These are phyloP conservation scores for Tricholoma sp. DNA, from an alignment of 768 basidiomycete genomes.

Conservation along the genomic window DNA sequence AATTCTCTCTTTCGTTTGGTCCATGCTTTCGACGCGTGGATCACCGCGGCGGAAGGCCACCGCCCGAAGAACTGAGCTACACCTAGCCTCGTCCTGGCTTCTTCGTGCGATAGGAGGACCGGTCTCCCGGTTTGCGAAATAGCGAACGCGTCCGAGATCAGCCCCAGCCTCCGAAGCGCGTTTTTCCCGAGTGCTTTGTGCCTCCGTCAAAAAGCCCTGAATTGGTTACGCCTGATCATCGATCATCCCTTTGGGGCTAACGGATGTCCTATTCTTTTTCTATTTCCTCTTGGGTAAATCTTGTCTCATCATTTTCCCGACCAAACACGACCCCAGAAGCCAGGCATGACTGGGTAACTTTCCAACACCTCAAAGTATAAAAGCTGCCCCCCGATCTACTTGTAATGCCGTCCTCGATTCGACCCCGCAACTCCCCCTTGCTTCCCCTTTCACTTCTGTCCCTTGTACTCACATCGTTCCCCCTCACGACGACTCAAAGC, in stretches of 20 bases:
- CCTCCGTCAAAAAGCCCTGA: constrained; percentile 8
- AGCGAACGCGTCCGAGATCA: neutral
- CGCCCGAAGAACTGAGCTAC: constrained; percentile 1
- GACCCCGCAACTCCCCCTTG: constrained; percentile 12
- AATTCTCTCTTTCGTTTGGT: neutral
- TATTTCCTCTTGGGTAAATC: no score
- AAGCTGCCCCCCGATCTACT: constrained; percentile 15
- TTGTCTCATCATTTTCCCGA: constrained; percentile 4
- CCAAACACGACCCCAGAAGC: constrained; percentile 11
- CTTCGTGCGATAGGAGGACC: constrained; percentile 6
- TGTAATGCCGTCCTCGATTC: constrained; percentile 15
- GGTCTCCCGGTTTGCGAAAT: constrained; percentile 4
- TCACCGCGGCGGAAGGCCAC: constrained; percentile 17
- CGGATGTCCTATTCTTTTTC: neutral
- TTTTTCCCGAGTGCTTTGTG: constrained; percentile 2
- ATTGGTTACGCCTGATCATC: neutral
- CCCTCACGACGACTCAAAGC: constrained; percentile 1
- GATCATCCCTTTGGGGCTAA: neutral
- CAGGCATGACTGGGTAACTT: constrained; percentile 1
- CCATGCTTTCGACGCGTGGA: constrained; percentile 12
- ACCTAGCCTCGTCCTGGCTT: constrained; percentile 7
- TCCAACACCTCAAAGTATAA: constrained; percentile 14
- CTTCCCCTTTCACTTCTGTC: constrained; percentile 6
- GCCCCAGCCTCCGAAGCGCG: constrained; percentile 1
- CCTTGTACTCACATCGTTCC: neutral